A percentile compares a stretch with the other conserved stretches of the same genome.
Conservation (phyloP, 1,284 basidiomycete species). For the Rhodotorula sp. region DNA sequence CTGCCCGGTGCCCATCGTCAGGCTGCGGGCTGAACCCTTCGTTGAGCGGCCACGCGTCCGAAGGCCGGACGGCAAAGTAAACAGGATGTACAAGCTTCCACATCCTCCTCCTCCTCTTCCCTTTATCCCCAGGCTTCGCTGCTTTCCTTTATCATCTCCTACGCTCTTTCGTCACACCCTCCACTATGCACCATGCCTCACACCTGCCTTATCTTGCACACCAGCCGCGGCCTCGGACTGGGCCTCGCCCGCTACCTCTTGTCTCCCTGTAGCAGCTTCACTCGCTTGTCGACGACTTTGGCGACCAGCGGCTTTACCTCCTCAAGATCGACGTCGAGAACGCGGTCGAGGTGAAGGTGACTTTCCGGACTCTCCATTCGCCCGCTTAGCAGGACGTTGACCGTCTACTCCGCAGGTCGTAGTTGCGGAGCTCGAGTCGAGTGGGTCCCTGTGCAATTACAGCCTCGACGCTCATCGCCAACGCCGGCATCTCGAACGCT, state of each 20-base stretch:
- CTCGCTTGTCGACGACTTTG: neutral
- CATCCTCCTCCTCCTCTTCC: neutral
- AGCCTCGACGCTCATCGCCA: constrained; percentile 8
- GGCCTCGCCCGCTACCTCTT: constrained; percentile 16
- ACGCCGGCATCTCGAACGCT: constrained; percentile 5
- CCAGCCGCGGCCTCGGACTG: constrained; percentile 22
- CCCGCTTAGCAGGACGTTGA: neutral
- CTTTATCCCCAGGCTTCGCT: neutral
- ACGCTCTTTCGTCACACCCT: neutral
- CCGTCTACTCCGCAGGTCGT: too few relatives aligned
- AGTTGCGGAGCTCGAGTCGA: neutral
- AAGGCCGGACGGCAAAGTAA: too few relatives aligned
- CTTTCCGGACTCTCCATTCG: too few relatives aligned
- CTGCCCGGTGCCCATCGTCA: too few relatives aligned
- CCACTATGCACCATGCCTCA: neutral
- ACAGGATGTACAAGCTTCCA: neutral
- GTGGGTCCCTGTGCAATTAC: neutral
- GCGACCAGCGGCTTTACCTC: neutral
- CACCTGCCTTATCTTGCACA: constrained; percentile 6
- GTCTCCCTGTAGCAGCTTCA: neutral
- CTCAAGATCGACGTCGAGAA: constrained; percentile 16
- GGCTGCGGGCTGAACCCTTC: too few relatives aligned
- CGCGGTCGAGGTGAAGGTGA: neutral
- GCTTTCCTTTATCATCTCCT: neutral
- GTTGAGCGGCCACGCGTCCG: too few relatives aligned